Evolutionary conservation across 768 basidiomycete species (phyloP), one percentile per base, ranked within the genome.

Genomic region (Mycena amicta): DNA sequence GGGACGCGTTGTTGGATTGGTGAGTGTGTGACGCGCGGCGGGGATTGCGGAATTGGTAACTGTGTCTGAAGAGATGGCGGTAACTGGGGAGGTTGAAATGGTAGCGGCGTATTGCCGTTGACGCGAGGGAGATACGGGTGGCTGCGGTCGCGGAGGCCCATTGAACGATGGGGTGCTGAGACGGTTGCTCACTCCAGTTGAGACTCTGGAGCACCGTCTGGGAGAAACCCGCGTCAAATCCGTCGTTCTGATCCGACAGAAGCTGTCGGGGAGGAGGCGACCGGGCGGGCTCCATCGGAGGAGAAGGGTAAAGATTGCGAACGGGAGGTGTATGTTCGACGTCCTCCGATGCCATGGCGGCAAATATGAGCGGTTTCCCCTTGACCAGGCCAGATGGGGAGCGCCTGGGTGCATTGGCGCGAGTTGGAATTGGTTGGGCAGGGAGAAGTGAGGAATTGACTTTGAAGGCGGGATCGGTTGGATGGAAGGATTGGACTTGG

Each of bases 311-410:
- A 22, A 55, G 51, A 15, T 55, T 26, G n/a, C 59, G 31, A 23
- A 50, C 59, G 37, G 53, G 55, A 51, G 60, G 55, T 31, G 58
- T 50, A 28, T 49, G 40, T 4, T 61, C 51, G 11, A 52, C 57
- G 51, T 72, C 66, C 27, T 67, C 68, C 5, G 62, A 46, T 66
- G 76, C 74, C 79, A 82, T 84, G 3, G 86, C 83, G 5, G 85
- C 70, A 55, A 89, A 89, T 29, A 90, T 89, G 23, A 85, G 75
- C 1, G 88, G 86, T 22, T 82, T 83, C 20, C 80, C 82, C 55
- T 74, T 76, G 60, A 59, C 63, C 27, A 66, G 63, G 4, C 52
- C 53, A 30, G 62, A 53, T 54, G 70, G 56, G 2, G 62, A 50
- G 25, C 62, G 62, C 26, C 52, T 60, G 26, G 59, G 59, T 37